Evolutionary conservation across 768 basidiomycete species (phyloP).

Genomic region (Tylopilus felleus): DNA sequence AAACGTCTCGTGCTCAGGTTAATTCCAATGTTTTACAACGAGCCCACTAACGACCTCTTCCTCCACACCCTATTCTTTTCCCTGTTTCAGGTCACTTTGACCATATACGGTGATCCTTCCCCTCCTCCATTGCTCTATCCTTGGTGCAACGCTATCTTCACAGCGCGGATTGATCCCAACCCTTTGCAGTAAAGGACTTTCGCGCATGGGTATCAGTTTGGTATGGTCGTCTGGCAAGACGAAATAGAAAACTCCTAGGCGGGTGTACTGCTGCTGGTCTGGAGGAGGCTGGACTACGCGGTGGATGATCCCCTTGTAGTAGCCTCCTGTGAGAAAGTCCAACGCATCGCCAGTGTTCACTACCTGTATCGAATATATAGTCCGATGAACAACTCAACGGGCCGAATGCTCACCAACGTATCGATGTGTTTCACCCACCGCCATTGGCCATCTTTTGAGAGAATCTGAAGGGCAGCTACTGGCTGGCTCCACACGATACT

Average conservation of each 20-base stretch:
- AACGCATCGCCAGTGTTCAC: constrained; percentile 60
- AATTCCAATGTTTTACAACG: constrained; percentile 57
- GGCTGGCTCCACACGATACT: constrained; percentile 63
- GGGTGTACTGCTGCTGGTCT: constrained; percentile 47
- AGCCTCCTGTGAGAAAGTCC: constrained; percentile 60
- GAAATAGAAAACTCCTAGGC: constrained; percentile 61
- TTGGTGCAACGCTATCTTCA: constrained; percentile 43
- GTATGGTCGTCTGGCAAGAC: constrained; percentile 48
- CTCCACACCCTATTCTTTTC: constrained; percentile 43
- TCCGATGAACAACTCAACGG: background rate
- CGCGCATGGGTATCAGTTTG: constrained; percentile 41
- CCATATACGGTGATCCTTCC: constrained; percentile 53
- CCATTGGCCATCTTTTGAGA: constrained; percentile 51
- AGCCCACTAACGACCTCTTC: constrained; percentile 55
- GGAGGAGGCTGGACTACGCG: constrained; percentile 59
- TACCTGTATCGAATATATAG: constrained; percentile 34
- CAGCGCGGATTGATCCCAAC: constrained; percentile 39
- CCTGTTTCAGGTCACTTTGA: constrained; percentile 39
- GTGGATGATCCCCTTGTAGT: constrained; percentile 57
- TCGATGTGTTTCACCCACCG: constrained; percentile 57
- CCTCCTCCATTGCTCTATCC: constrained; percentile 51
- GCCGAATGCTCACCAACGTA: constrained; percentile 40
- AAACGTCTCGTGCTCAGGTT: background rate
- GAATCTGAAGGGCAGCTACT: constrained; percentile 54
- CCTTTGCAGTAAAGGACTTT: constrained; percentile 48